These are phyloP conservation scores for Ettlia oleoabundans DNA, from an alignment of 139 green algal species.

Conservation along the genomic window DNA sequence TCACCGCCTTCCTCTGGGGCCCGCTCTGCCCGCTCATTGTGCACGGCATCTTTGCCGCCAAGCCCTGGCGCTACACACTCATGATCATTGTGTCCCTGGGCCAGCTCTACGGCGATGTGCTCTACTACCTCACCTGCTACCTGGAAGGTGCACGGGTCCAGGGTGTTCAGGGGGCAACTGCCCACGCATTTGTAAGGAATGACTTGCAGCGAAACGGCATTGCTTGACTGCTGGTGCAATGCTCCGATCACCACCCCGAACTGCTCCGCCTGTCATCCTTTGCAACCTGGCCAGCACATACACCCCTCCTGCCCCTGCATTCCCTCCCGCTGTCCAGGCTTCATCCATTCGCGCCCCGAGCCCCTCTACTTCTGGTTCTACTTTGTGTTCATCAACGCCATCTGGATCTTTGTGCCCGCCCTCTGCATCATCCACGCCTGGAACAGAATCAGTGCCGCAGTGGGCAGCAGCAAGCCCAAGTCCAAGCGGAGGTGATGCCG, in stretches of 20 bases:
- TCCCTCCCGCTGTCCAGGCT: slow-evolving; percentile 40
- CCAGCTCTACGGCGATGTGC: slow-evolving; percentile 90
- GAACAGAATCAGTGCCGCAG: slow-evolving; percentile 9
- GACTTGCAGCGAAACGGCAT: not conserved
- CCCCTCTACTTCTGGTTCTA: slow-evolving; percentile 93
- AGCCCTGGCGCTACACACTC: slow-evolving; percentile 68
- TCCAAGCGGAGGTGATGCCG: not conserved
- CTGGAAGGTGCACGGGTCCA: slow-evolving; percentile 64
- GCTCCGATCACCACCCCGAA: no score
- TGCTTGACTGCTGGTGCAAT: not conserved
- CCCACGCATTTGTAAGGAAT: no score
- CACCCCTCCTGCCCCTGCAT: not conserved
- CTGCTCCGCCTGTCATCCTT: not conserved
- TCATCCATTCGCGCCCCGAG: slow-evolving; percentile 71
- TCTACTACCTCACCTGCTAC: slow-evolving; percentile 87
- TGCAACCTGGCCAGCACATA: not conserved
- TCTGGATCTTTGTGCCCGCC: slow-evolving; percentile 77
- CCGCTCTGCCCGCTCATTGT: slow-evolving; percentile 73
- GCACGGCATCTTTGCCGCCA: slow-evolving; percentile 56
- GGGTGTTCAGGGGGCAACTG: no score
- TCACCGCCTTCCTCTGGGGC: slow-evolving; percentile 86
- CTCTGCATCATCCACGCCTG: slow-evolving; percentile 43
- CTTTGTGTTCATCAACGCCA: slow-evolving; percentile 78
- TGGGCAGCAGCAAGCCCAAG: not conserved
- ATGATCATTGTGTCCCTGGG: slow-evolving; percentile 81